phyloP scores from a whole-genome alignment of 2,329 filamentous ascomycete species.

The Knufia fluminis region DNA sequence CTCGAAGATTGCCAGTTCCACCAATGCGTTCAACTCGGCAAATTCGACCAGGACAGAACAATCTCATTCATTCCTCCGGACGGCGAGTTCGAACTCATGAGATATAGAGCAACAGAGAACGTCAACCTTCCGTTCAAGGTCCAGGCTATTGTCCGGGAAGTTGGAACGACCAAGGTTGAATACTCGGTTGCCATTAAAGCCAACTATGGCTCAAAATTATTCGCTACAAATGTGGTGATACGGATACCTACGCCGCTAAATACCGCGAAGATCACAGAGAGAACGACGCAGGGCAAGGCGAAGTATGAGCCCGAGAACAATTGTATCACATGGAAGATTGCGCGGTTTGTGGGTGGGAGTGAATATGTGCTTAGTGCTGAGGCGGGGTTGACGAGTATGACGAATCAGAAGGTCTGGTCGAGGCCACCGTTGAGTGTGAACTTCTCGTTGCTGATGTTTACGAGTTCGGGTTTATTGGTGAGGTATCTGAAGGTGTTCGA shows the following conservation, averaged over 20 bases:
- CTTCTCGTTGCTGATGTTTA: conserved; percentile 97
- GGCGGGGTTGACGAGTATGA: conserved; percentile 90
- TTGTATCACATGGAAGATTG: conserved; percentile 98
- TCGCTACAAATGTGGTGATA: conserved; percentile 91
- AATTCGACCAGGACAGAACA: conserved; percentile 92
- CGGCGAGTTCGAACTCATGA: conserved; percentile 97
- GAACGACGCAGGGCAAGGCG: conserved; percentile 90
- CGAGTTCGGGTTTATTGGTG: conserved; percentile 82
- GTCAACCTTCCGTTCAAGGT: conserved; percentile 98
- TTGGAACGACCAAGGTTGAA: conserved; percentile 94
- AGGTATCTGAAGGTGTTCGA: conserved; percentile 97
- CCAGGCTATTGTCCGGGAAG: conserved; percentile 94
- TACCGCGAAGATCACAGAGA: conserved; percentile 85
- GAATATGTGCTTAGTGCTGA: conserved; percentile 94
- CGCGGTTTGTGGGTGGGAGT: conserved; percentile 94
- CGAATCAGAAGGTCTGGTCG: conserved; percentile 95
- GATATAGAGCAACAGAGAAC: conserved; percentile 95
- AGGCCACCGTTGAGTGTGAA: conserved; percentile 82
- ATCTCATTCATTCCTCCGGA: conserved; percentile 96
- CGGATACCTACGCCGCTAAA: conserved; percentile 94
- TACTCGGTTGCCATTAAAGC: conserved; percentile 97
- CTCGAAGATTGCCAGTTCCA: conserved; percentile 98
- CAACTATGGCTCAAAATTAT: conserved; percentile 92
- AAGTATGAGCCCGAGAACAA: conserved; percentile 98
- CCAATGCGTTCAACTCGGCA: conserved; percentile 94